Evolutionary conservation across 1,284 basidiomycete genomes (phyloP).

Genomic region (Cryptococcus jaspeensis): DNA sequence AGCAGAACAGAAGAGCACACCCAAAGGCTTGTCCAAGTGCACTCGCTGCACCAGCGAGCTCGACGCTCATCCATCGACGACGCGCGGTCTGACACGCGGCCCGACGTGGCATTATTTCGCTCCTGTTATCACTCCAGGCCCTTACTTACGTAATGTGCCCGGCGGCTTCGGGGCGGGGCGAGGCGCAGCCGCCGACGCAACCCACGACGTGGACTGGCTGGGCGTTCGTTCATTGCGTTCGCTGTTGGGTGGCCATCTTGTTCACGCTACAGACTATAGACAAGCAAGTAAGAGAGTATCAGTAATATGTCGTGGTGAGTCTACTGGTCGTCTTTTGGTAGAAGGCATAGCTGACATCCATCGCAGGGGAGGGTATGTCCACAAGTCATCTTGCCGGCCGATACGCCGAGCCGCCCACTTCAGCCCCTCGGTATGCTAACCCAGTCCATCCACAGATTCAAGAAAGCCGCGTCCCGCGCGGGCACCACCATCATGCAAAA

Average conservation of each 20-base stretch:
- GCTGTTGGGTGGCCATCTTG: neutral
- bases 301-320: constrained; percentile 4
- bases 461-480: constrained; percentile 89
- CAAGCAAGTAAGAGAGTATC: neutral
- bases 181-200: neutral
- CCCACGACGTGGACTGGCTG: neutral
- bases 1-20: too few species aligned
- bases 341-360: neutral
- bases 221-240: neutral
- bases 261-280: neutral
- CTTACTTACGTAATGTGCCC: neutral
- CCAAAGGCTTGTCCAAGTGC: neutral
- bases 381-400: neutral
- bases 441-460: constrained; percentile 62
- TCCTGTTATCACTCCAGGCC: constrained; percentile 2
- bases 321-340: neutral
- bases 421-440: neutral
- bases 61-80: constrained; percentile 3
- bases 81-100: constrained; percentile 6
- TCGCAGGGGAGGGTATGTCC: constrained; percentile 1
- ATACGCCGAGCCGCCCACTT: too few species aligned
- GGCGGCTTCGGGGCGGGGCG: neutral
- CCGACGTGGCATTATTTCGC: neutral
- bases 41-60: neutral
- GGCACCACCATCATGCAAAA: constrained; percentile 93